phyloP scores from a whole-genome alignment of 2,329 filamentous ascomycete species.

The Pseudogymnoascus sp. region DNA sequence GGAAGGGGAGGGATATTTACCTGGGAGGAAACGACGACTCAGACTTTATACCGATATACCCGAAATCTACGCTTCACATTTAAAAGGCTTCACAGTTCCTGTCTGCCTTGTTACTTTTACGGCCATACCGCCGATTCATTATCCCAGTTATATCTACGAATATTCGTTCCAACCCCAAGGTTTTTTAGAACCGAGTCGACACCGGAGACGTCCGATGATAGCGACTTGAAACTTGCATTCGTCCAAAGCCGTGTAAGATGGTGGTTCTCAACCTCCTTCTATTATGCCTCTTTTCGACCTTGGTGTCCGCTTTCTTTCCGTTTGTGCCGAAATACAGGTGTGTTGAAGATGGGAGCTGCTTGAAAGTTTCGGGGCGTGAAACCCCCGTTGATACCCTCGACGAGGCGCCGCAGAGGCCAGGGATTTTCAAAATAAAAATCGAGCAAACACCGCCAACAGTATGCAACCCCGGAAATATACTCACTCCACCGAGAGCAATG shows the following conservation, averaged over 20 bases:
- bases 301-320: constrained; percentile 22
- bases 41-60: constrained; percentile 9
- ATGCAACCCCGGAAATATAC: neutral
- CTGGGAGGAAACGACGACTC: constrained; percentile 5
- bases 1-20: constrained; percentile 1
- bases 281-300: constrained; percentile 15
- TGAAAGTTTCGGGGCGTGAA: constrained; percentile 5
- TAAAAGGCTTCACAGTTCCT: constrained; percentile 9
- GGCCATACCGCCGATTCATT: neutral
- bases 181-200: neutral
- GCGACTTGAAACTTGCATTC: neutral
- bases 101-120: neutral
- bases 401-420: constrained; percentile 3
- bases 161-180: constrained; percentile 1
- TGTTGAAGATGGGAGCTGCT: constrained; percentile 15
- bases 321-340: constrained; percentile 23
- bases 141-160: constrained; percentile 1
- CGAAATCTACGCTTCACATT: constrained; percentile 12
- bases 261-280: constrained; percentile 14
- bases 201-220: constrained; percentile 1
- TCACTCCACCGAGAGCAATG: neutral
- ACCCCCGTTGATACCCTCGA: constrained; percentile 9
- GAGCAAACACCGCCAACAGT: constrained; percentile 9
- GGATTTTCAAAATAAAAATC: constrained; percentile 12
- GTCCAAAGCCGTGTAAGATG: constrained; percentile 16